Conservation (phyloP, 1,139 yeast genomes). For the Taphrina flavorubra region DNA sequence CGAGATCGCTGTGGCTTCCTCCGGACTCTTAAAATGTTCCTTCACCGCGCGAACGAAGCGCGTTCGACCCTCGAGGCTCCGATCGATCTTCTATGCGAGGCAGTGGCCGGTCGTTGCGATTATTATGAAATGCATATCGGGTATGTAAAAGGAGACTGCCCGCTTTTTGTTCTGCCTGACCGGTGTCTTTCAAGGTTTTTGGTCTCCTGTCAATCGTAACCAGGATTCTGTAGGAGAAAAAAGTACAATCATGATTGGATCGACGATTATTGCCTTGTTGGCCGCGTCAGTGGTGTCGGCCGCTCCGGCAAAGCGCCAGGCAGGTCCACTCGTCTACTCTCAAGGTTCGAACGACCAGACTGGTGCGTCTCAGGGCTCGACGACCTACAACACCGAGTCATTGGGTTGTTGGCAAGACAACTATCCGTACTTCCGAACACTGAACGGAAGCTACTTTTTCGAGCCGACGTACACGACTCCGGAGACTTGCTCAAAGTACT, state of each 20-base stretch:
- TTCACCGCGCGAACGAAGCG: not conserved
- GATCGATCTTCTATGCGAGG: not conserved
- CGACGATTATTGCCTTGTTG: not conserved
- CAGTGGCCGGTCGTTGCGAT: no score
- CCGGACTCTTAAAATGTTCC: constrained; percentile 2
- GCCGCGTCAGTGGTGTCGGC: constrained; percentile 1
- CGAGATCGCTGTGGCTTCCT: constrained; percentile 17
- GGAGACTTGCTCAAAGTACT: constrained; percentile 23
- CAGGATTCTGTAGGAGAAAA: not conserved
- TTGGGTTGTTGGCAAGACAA: constrained; percentile 13
- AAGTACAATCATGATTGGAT: not conserved
- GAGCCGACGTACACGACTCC: constrained; percentile 27
- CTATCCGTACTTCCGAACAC: constrained; percentile 13
- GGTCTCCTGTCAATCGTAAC: no score
- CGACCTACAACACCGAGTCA: constrained; percentile 16
- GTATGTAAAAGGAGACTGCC: no score
- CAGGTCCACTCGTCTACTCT: constrained; percentile 12
- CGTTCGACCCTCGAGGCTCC: not conserved
- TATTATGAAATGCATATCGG: not conserved
- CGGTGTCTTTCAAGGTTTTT: no score
- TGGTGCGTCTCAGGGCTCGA: constrained; percentile 10
- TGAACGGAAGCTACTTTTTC: constrained; percentile 17
- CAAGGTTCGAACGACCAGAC: constrained; percentile 18
- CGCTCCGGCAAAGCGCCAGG: constrained; percentile 18
- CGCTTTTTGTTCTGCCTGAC: no score